A percentile compares a stretch with the other conserved stretches of the same genome.
These are phyloP conservation scores for Globisporangium barbulae DNA, from an alignment of 352 stramenopile genomes.

Conservation along the genomic window DNA sequence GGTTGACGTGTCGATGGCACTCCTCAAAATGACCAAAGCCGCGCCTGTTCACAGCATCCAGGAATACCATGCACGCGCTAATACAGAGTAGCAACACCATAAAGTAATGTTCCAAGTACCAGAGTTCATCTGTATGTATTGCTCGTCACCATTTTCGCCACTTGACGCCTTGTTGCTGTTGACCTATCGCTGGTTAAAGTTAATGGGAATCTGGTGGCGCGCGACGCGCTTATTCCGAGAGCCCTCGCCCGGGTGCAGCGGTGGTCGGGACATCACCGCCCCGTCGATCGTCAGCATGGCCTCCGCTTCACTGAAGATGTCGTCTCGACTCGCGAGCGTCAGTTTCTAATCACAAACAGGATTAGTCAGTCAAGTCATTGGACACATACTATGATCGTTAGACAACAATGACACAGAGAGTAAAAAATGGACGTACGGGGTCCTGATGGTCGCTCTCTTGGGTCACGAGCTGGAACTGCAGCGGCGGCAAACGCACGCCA, in stretches of 20 bases:
- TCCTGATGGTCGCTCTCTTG: slow-evolving; percentile 69
- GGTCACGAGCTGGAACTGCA: slow-evolving; percentile 69
- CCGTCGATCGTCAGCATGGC: slow-evolving; percentile 9
- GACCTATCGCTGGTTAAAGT: slow-evolving; percentile 33
- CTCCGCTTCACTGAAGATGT: slow-evolving; percentile 15
- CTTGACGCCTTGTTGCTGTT: not conserved
- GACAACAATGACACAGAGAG: not conserved
- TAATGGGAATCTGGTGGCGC: slow-evolving; percentile 61
- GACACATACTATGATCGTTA: not conserved
- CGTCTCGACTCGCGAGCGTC: slow-evolving; percentile 14
- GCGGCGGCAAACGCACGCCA: slow-evolving; percentile 66
- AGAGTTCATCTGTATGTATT: not conserved
- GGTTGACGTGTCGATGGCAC: not conserved
- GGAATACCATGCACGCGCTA: not conserved
- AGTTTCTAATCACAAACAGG: slow-evolving; percentile 22
- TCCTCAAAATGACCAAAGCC: not conserved
- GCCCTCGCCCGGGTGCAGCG: slow-evolving; percentile 48
- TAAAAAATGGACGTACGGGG: slow-evolving; percentile 23
- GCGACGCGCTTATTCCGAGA: slow-evolving; percentile 78
- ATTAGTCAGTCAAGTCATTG: not conserved
- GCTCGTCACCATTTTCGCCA: not conserved
- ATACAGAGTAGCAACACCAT: too few species aligned
- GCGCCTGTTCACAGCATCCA: slow-evolving; percentile 1
- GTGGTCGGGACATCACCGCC: slow-evolving; percentile 24
- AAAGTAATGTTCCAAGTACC: not conserved